Base-by-base conservation (phyloP, 352 stramenopile species). In the Phytophthora ramorum region DNA sequence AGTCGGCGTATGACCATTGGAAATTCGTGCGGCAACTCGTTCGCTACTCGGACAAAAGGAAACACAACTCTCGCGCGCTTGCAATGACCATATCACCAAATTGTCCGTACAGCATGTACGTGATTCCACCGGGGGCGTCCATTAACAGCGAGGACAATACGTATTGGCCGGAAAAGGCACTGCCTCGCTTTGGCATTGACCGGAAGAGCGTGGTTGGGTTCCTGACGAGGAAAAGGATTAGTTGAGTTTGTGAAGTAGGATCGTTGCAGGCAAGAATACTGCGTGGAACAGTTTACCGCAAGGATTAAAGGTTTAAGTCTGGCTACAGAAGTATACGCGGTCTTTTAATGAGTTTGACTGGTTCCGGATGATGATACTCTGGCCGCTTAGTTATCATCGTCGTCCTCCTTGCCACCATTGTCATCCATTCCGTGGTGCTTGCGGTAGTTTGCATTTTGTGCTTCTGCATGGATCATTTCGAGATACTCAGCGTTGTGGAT, bases 401-500 rank as follows among this genome's bases (percentile, higher is more conserved):
- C 41, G 19, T 84, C 71, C 13, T 78, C 71, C 9, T 66, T 66
- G 51, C 75, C 63, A n/a, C 81, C 65, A 24, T 73, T 55, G 14
- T 69, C 64, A 20, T 79, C 58, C 20, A 70, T 73, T 19, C 58
- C 58, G 37, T 60, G 53, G 43, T 75, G 50, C 4, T 63, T 62
- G 10, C 49, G 47, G 19, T 54, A 73, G 19, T 51, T 38, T 41
- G 63, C 55, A 30, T 50, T 83, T 40, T 82, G 77, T 3, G 61
- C 63, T 63, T 89, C 83, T 14, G 82, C 78, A 41, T 95, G 83
- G 34, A 96, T 78, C 81, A 93, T 90, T 51, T 93, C 86, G 20
- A 93, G 70, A 64, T 96, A 97, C 63, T 97, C 88, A 7, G 79
- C 82, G 52, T 97, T 96, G 66, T 97, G 87, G 56, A 94, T 93